Evolutionary conservation across 345 rosid species (phyloP).

Genomic region (Noccaea bulbosa): DNA sequence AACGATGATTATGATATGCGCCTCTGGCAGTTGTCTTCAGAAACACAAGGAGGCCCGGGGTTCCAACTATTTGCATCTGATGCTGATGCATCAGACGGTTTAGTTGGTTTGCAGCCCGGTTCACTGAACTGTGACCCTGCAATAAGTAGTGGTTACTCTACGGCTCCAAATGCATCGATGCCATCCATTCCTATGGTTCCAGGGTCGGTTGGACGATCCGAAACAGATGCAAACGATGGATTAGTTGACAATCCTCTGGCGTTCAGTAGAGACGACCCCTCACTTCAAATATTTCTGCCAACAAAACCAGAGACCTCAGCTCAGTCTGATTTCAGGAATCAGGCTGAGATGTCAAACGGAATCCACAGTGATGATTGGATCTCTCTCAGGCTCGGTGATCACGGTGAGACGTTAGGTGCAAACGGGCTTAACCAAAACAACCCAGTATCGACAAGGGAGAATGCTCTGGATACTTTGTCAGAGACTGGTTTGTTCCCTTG

Average conservation of each 20-base stretch:
- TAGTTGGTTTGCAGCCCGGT: constrained; percentile 59
- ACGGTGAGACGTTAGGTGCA: constrained; percentile 43
- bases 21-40: constrained; percentile 65
- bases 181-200: constrained; percentile 52
- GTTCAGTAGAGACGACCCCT: constrained; percentile 73
- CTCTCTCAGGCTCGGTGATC: constrained; percentile 88
- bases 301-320: constrained; percentile 64
- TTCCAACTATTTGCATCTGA: constrained; percentile 79
- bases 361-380: constrained; percentile 78
- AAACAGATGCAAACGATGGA: constrained; percentile 53
- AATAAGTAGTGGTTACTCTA: constrained; percentile 51
- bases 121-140: constrained; percentile 51
- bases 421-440: constrained; percentile 53
- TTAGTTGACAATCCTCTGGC: constrained; percentile 75
- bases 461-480: constrained; percentile 54
- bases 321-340: constrained; percentile 60
- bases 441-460: constrained; percentile 36
- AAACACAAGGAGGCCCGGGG: constrained; percentile 65
- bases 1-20: constrained; percentile 66
- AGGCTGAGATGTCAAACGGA: constrained; percentile 67
- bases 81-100: constrained; percentile 57
- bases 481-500: constrained; percentile 75
- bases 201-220: constrained; percentile 55
- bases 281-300: constrained; percentile 90
- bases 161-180: constrained; percentile 56